Conservation (phyloP, 2,329 filamentous ascomycete species). For the Emmonsiellopsis sp. region DNA sequence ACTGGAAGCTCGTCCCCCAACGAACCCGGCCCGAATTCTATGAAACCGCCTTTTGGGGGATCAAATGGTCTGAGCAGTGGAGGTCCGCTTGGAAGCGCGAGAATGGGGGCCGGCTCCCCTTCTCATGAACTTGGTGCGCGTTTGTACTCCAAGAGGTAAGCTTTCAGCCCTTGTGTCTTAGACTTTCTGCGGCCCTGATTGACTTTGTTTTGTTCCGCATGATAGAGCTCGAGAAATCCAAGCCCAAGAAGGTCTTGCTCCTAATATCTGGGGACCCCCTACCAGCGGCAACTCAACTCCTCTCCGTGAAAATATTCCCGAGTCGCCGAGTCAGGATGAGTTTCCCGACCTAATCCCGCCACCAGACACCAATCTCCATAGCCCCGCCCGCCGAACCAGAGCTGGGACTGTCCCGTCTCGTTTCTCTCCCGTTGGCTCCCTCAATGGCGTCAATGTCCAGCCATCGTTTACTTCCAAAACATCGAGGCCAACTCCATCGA, state of each 20-base stretch:
- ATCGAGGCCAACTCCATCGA: conserved; percentile 75
- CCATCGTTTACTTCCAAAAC: conserved; percentile 61
- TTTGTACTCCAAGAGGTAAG: conserved; percentile 87
- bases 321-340: conserved; percentile 84
- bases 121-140: conserved; percentile 80
- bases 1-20: conserved; percentile 72
- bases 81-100: conserved; percentile 45
- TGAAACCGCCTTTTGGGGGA: conserved; percentile 66
- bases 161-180: not conserved
- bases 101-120: conserved; percentile 89
- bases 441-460: conserved; percentile 49
- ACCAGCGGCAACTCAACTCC: conserved; percentile 95
- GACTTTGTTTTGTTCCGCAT: conserved; percentile 7
- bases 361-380: conserved; percentile 55
- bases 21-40: conserved; percentile 55
- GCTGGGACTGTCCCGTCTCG: conserved; percentile 94
- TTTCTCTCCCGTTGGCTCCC: conserved; percentile 68
- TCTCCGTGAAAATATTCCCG: conserved; percentile 91
- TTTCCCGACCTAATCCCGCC: conserved; percentile 82
- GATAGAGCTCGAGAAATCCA: conserved; percentile 92
- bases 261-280: conserved; percentile 82
- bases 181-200: not conserved
- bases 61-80: conserved; percentile 51
- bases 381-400: conserved; percentile 66
- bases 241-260: conserved; percentile 80